Conservation (phyloP, 2,329 filamentous ascomycete species). For the Hymenoscyphus linearis region DNA sequence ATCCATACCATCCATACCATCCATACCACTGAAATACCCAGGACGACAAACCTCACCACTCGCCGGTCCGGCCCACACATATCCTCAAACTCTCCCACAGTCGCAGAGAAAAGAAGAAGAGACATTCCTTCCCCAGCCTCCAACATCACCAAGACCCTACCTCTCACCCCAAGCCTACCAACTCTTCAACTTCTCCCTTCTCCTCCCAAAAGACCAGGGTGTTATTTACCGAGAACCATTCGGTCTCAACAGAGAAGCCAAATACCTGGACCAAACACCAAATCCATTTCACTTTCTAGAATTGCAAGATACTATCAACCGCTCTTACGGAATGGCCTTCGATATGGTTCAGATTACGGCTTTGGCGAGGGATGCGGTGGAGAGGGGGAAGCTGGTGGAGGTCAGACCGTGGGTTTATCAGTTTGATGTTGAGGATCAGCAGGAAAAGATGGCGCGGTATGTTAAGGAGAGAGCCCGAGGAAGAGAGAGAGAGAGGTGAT, state of each 20-base stretch:
- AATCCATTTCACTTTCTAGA: not conserved
- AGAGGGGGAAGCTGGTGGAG: not conserved
- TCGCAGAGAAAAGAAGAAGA: not conserved
- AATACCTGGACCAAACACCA: not conserved
- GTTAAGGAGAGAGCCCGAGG: not conserved
- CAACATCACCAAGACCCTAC: not conserved
- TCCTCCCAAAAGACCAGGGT: not conserved
- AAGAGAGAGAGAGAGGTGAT: not conserved
- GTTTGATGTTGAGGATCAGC: not conserved
- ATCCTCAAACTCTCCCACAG: not conserved
- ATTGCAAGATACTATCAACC: not conserved
- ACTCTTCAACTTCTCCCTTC: not conserved
- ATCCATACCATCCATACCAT: not conserved
- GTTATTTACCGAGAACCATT: not conserved
- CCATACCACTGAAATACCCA: not conserved
- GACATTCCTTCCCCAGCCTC: not conserved
- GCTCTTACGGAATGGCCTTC: not conserved
- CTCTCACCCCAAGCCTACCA: not conserved
- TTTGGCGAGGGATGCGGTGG: not conserved
- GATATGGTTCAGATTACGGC: not conserved
- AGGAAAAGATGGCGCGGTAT: not conserved
- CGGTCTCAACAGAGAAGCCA: not conserved
- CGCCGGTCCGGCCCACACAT: not conserved
- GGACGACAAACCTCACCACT: not conserved
- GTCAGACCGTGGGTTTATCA: not conserved